These are phyloP conservation scores for Cladosporium sp. DNA, from an alignment of 2,329 filamentous ascomycete species.

Conservation along the genomic window DNA sequence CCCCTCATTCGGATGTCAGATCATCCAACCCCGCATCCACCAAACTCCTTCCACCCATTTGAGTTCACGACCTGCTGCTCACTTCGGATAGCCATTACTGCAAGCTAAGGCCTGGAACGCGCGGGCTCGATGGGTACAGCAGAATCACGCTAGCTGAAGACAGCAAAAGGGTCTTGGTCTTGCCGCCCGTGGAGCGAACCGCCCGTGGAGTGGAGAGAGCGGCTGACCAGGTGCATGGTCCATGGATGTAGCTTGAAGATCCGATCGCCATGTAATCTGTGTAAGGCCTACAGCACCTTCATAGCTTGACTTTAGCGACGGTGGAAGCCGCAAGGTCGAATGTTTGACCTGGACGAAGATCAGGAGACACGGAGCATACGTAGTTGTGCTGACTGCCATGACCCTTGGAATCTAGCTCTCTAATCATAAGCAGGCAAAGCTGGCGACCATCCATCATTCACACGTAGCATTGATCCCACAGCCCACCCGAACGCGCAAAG, in stretches of 20 bases:
- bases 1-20: conserved; percentile 6
- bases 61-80: neutral
- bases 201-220: no score
- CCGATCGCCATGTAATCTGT: neutral
- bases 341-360: neutral
- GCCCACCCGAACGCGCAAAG: conserved; percentile 71
- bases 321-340: neutral
- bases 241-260: neutral
- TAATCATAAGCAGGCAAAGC: neutral
- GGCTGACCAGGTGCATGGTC: no score
- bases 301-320: neutral
- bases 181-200: neutral
- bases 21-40: neutral
- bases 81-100: neutral
- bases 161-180: neutral
- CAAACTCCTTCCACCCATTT: neutral
- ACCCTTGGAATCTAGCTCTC: neutral
- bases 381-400: no score
- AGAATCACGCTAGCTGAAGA: neutral
- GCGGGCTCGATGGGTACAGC: neutral
- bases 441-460: neutral
- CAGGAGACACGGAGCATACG: neutral
- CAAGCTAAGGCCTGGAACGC: neutral
- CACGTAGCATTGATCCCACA: conserved; percentile 65
- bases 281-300: neutral